Percentiles rank a stretch among this genome's conserved stretches.
These are phyloP conservation scores for Penicillium coffeae DNA, from an alignment of 495 filamentous ascomycete genomes.

Conservation along the genomic window DNA sequence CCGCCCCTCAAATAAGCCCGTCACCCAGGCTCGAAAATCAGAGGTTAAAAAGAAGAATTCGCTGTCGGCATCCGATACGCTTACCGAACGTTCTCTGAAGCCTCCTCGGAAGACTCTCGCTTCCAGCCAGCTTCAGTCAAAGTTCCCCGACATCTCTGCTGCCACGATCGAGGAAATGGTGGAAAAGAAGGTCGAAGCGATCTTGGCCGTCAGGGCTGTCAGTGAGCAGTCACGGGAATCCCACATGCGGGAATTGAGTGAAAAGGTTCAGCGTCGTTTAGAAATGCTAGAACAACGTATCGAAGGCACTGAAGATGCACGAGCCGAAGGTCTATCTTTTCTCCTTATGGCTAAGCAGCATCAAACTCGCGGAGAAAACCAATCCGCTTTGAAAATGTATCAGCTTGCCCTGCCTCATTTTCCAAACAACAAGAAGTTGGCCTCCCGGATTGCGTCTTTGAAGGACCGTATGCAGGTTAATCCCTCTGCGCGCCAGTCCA, in stretches of 20 bases:
- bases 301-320: constrained; percentile 66
- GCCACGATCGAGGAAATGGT: constrained; percentile 88
- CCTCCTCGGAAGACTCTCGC: constrained; percentile 27
- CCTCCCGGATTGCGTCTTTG: constrained; percentile 69
- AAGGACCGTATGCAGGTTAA: constrained; percentile 53
- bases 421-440: constrained; percentile 77
- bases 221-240: constrained; percentile 47
- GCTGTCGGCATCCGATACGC: constrained; percentile 34
- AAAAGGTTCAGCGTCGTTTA: constrained; percentile 74
- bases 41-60: constrained; percentile 38
- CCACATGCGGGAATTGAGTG: constrained; percentile 58
- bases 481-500: constrained; percentile 12
- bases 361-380: constrained; percentile 73
- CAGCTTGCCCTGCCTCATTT: constrained; percentile 80
- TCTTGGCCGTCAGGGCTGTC: constrained; percentile 65
- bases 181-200: constrained; percentile 84
- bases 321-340: constrained; percentile 77
- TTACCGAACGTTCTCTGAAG: constrained; percentile 25
- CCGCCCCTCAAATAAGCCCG: constrained; percentile 46
- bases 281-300: constrained; percentile 83
- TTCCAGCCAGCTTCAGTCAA: constrained; percentile 22
- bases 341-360: constrained; percentile 91
- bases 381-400: constrained; percentile 79
- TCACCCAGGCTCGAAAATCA: constrained; percentile 35
- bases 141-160: constrained; percentile 55